These are phyloP conservation scores for Pulicaria dysenterica DNA, from an alignment of 129 eudicot species.

Conservation along the genomic window DNA sequence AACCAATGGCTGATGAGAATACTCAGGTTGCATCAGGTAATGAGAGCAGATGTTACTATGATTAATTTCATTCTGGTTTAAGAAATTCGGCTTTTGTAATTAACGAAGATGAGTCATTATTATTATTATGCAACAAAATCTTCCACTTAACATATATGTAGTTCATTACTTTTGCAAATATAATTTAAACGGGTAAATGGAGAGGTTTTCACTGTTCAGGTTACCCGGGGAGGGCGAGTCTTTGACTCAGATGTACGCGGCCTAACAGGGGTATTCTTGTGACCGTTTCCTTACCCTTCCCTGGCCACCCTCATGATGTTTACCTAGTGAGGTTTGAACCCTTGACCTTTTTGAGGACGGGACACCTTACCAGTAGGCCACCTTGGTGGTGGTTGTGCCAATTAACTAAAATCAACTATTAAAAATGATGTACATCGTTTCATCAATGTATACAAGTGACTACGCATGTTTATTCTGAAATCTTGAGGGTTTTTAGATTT, in stretches of 20 bases:
- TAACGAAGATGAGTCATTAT: not conserved
- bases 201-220: too few species aligned
- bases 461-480: not conserved
- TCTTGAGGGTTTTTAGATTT: not conserved
- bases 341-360: too few species aligned
- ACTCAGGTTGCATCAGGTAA: slow-evolving; percentile 89
- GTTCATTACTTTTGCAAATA: too few species aligned
- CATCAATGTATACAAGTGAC: not conserved
- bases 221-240: too few species aligned
- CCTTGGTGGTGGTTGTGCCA: too few species aligned
- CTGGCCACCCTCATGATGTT: too few species aligned
- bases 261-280: too few species aligned
- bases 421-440: not conserved
- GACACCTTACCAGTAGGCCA: too few species aligned
- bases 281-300: too few species aligned
- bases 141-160: not conserved
- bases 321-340: too few species aligned
- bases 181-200: too few species aligned
- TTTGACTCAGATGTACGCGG: too few species aligned
- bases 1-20: slow-evolving; percentile 83
- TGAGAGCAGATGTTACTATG: slow-evolving; percentile 31
- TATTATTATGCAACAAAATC: not conserved
- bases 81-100: not conserved
- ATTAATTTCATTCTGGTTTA: not conserved
- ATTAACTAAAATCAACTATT: not conserved